Base-by-base conservation (phyloP, 1,139 yeast genomes). In the Candida mesenterica region DNA sequence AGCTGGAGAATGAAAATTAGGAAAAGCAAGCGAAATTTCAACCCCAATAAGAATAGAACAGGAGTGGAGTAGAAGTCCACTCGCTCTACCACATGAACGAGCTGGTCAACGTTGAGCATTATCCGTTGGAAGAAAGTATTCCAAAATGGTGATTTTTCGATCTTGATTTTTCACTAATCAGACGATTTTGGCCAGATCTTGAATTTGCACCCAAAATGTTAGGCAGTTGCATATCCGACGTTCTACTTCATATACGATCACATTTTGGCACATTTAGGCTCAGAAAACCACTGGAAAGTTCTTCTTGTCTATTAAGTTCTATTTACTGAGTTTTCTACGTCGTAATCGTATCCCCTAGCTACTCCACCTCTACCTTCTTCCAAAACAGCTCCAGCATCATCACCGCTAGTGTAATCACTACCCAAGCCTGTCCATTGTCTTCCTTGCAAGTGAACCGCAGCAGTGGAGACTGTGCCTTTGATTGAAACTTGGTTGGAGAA, bases 341-440 rank as follows among this genome's bases (percentile, higher is more conserved):
- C 22, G 9, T 6, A 62, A 35, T 62, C 68, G 50, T 92, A 92
- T 4, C 94, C 95, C 48, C 97, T 70, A 1, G 98, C 98, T 39
- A 90, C 77, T 25, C 98, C 98, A 2, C 75, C 71, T 31, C 82
- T 69, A 2, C 98, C 98, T 46, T 82, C 80, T 53, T 88, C 95
- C 1, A 87, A 74, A 1, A 69, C 56, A 0, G 97, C 89, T 19
- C 92, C 95, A 4, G 64, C 72, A n/a, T 65, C 69, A 3, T 57
- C 59, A 32, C 55, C 58, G 1, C 53, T 48, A 5, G 51, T 47
- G 57, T 72, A 87, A 52, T 90, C 97, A 43, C 94, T 82, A 0
- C 98, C 98, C 24, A 92, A 66, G 0, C 98, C 98, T 0, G 82
- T 78, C 98, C 98, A 92, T 15, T 71, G 66, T 52, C 95, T 73